Evolutionary conservation across 2,329 filamentous ascomycete species (phyloP).

Genomic region (Epichloe amarillans): DNA sequence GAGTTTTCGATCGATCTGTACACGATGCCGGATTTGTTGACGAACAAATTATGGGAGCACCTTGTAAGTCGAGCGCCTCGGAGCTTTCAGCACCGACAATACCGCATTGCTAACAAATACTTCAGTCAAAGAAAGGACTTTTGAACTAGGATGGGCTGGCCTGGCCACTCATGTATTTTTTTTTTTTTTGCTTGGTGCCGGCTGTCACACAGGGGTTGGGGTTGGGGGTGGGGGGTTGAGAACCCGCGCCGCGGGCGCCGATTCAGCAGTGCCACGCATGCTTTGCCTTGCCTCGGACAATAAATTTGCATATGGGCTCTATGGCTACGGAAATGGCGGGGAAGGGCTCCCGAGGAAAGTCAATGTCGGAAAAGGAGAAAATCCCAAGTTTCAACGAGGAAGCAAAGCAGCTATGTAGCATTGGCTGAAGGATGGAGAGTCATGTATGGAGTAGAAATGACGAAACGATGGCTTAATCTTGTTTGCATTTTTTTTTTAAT

Average conservation of each 20-base stretch:
- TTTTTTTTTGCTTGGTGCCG: background rate
- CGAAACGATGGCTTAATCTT: background rate
- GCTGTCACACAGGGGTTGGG: background rate
- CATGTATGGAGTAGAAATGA: conserved; percentile 3
- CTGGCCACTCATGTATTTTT: background rate
- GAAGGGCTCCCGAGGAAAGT: too few relatives aligned
- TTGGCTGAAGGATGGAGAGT: background rate
- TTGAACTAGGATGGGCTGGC: conserved; percentile 10
- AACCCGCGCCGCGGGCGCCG: background rate
- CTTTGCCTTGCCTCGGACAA: background rate
- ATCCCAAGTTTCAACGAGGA: background rate
- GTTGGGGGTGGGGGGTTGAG: background rate
- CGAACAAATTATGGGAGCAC: conserved; percentile 95
- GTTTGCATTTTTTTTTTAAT: background rate
- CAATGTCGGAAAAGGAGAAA: background rate
- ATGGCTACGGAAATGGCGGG: background rate
- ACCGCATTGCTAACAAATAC: background rate
- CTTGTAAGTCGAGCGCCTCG: conserved; percentile 28
- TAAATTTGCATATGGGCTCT: background rate
- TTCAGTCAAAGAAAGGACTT: conserved; percentile 28
- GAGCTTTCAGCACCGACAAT: background rate
- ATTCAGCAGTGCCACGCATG: background rate
- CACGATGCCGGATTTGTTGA: conserved; percentile 79
- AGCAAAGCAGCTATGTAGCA: background rate
- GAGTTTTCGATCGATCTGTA: conserved; percentile 98